A percentile compares a stretch with the other conserved stretches of the same genome.
Evolutionary conservation across 2,329 filamentous ascomycete genomes (phyloP).

Genomic region (Diaporthe batatas): DNA sequence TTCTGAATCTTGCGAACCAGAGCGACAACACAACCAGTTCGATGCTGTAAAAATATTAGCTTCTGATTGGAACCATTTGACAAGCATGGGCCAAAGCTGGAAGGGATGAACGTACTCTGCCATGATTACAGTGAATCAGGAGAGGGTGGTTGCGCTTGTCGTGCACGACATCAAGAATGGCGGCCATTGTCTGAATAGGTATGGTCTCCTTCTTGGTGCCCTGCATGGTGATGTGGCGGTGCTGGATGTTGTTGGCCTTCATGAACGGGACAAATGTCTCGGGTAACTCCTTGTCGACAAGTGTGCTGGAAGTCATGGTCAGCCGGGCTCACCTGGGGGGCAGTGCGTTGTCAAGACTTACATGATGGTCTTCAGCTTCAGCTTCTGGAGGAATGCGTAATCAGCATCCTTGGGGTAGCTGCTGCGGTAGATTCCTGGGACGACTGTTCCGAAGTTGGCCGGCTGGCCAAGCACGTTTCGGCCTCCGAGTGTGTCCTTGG

Average conservation of each 20-base stretch:
- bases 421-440: constrained; percentile 83
- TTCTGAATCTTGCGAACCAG: constrained; percentile 80
- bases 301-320: constrained; percentile 60
- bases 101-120: constrained; percentile 68
- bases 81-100: neutral
- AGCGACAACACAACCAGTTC: constrained; percentile 90
- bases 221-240: constrained; percentile 81
- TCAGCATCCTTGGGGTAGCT: constrained; percentile 82
- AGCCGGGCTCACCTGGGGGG: neutral
- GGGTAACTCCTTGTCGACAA: constrained; percentile 73
- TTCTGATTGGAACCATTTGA: neutral
- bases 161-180: constrained; percentile 79
- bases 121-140: constrained; percentile 93
- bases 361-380: constrained; percentile 85
- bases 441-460: constrained; percentile 81
- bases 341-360: constrained; percentile 57
- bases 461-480: constrained; percentile 57
- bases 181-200: constrained; percentile 74
- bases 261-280: constrained; percentile 73
- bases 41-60: constrained; percentile 67
- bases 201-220: constrained; percentile 89
- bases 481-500: constrained; percentile 22
- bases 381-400: constrained; percentile 74
- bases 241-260: constrained; percentile 74
- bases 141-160: constrained; percentile 82